phyloP scores from a whole-genome alignment of 208 protist species.

The Balamuthia mandrillaris region DNA sequence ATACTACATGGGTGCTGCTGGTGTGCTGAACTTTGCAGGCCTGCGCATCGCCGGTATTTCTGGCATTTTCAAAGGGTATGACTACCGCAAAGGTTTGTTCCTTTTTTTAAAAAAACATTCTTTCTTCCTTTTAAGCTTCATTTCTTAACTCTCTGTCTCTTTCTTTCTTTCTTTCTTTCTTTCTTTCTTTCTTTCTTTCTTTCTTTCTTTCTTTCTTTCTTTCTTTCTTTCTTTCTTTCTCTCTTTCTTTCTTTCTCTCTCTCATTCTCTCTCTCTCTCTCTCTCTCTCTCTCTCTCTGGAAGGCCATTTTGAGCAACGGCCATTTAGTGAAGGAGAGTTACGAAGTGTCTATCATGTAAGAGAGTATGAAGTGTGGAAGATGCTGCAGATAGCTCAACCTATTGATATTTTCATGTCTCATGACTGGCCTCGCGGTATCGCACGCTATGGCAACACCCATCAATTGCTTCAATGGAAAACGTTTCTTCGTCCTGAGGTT shows the following conservation, averaged over 20 bases:
- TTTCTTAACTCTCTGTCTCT: background rate
- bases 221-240: background rate
- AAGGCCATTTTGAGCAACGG: conserved; percentile 65
- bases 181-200: background rate
- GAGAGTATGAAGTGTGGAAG: conserved; percentile 65
- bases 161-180: background rate
- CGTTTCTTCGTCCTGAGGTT: conserved; percentile 40
- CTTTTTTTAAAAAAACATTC: conserved; percentile 48
- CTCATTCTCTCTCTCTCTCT: background rate
- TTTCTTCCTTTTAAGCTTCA: too few relatives aligned
- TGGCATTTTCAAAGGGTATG: conserved; percentile 72
- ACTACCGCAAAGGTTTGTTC: conserved; percentile 61
- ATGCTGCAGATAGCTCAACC: background rate
- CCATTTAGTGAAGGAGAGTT: conserved; percentile 62
- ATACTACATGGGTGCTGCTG: conserved; percentile 93
- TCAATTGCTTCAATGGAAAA: conserved; percentile 53
- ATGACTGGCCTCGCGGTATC: conserved; percentile 79
- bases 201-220: background rate
- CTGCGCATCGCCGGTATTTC: conserved; percentile 76
- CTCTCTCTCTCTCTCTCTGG: background rate
- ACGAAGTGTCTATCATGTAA: conserved; percentile 72
- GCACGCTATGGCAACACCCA: conserved; percentile 59
- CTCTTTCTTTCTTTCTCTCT: background rate
- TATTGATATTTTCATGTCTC: conserved; percentile 74
- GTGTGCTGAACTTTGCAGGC: conserved; percentile 83